Base-by-base conservation (phyloP, 495 filamentous ascomycete genomes). In the Penicillium steckii region DNA sequence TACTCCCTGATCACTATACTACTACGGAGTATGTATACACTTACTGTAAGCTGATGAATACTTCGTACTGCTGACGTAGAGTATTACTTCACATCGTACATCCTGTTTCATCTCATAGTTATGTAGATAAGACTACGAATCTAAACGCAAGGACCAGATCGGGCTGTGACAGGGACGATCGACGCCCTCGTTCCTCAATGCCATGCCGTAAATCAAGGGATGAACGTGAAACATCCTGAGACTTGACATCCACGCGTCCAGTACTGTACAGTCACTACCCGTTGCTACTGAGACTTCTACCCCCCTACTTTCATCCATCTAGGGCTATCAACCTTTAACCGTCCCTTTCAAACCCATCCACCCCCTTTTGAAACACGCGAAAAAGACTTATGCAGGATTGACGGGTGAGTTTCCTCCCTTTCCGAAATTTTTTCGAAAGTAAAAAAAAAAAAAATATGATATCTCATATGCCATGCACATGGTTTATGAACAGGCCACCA, bases 401-500 rank as follows among this genome's bases (percentile, higher is more conserved):
- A n/a, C n/a, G n/a, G n/a, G n/a, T n/a, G n/a, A n/a, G n/a, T n/a
- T n/a, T n/a, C n/a, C n/a, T n/a, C n/a, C n/a, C n/a, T n/a, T n/a
- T n/a, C n/a, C n/a, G n/a, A n/a, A n/a, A n/a, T n/a, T n/a, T n/a
- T n/a, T n/a, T n/a, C n/a, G n/a, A n/a, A n/a, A n/a, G n/a, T n/a
- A n/a, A n/a, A n/a, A n/a, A n/a, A 10, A 22, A 1, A 10, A 2
- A 35, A 55, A 59, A 63, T 61, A 52, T 61, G 62, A 66, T 56
- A 41, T 21, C 52, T 66, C 62, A 66, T 60, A 63, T 66, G 56
- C 50, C 23, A 61, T 58, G 57, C 54, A 41, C 32, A 46, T 45
- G 26, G 24, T 15, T 15, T 27, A 10, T 5, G 26, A 18, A 25
- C 46, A 32, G 44, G 54, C 51, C 44, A 50, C 44, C 21, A 21